These are phyloP conservation scores for Apiotrichum montevideense DNA, from an alignment of 1,284 basidiomycete genomes.

Conservation along the genomic window DNA sequence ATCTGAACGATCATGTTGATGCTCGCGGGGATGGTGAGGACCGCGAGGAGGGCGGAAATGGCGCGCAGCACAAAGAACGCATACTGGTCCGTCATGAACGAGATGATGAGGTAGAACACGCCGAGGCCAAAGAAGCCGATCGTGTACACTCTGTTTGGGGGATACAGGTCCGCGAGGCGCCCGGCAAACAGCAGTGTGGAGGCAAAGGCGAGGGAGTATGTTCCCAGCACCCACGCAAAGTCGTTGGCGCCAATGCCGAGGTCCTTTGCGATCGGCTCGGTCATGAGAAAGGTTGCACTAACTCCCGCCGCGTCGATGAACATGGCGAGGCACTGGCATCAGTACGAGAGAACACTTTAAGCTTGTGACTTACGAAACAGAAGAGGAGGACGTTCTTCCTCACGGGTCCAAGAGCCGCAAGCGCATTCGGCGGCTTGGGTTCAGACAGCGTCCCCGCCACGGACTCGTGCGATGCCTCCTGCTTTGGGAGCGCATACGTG, in stretches of 20 bases:
- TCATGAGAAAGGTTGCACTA: conserved; percentile 40
- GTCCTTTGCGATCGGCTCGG: conserved; percentile 36
- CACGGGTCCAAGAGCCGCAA: conserved; percentile 21
- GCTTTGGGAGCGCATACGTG: neutral
- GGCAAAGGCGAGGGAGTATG: conserved; percentile 30
- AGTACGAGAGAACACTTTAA: neutral
- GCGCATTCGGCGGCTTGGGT: conserved; percentile 9
- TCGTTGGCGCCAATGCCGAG: conserved; percentile 27
- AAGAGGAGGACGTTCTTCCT: conserved; percentile 33
- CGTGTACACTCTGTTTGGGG: conserved; percentile 37
- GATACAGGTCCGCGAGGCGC: conserved; percentile 38
- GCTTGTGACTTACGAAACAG: conserved; percentile 24
- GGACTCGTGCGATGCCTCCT: no score
- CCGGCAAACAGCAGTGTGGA: conserved; percentile 37
- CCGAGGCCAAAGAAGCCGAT: conserved; percentile 40
- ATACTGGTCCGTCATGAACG: conserved; percentile 41
- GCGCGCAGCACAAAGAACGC: conserved; percentile 45
- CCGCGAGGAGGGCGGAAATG: conserved; percentile 36
- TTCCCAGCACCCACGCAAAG: conserved; percentile 40
- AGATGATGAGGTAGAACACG: conserved; percentile 41
- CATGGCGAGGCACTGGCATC: conserved; percentile 20
- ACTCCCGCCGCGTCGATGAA: conserved; percentile 40
- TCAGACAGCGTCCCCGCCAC: neutral
- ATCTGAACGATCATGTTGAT: conserved; percentile 45
- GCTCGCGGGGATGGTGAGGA: conserved; percentile 39